A percentile compares a stretch with the other conserved stretches of the same genome.
Evolutionary conservation across 129 eudicot species (phyloP).

Genomic region (Artemisia argyi): DNA sequence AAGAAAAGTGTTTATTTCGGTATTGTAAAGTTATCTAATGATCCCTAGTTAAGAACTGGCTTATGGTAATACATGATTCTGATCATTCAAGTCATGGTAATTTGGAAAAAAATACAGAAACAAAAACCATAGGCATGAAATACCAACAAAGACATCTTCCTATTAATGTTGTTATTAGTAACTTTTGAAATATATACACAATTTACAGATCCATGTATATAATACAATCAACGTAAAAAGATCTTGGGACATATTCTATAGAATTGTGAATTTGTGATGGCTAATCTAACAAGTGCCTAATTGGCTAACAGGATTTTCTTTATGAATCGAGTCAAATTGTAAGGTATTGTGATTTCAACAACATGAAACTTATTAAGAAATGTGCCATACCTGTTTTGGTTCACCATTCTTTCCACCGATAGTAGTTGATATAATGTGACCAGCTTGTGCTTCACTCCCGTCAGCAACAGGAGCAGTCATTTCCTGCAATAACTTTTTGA

Average conservation of each 20-base stretch:
- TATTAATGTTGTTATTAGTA: neutral
- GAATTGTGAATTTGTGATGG: slow-evolving; percentile 4
- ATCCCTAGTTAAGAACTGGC: neutral
- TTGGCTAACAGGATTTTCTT: too few relatives aligned
- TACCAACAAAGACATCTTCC: slow-evolving; percentile 4
- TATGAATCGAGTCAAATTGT: too few relatives aligned
- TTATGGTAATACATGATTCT: neutral
- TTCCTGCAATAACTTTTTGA: slow-evolving; percentile 45
- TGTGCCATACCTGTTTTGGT: slow-evolving; percentile 74
- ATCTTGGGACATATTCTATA: neutral
- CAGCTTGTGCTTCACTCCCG: slow-evolving; percentile 71
- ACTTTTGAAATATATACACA: neutral
- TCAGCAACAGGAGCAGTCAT: slow-evolving; percentile 66
- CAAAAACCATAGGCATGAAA: neutral
- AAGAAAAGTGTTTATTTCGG: neutral
- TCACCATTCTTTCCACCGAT: slow-evolving; percentile 97
- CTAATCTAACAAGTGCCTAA: too few relatives aligned
- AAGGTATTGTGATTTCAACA: neutral
- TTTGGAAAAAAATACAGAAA: neutral
- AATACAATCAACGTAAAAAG: neutral
- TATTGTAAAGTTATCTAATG: neutral
- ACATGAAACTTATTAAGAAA: slow-evolving; percentile 9
- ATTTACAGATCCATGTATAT: neutral
- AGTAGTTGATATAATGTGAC: slow-evolving; percentile 89
- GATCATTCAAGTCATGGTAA: too few relatives aligned